Conservation (phyloP, 805 yeast genomes). For the Zygotorulaspora sp. region DNA sequence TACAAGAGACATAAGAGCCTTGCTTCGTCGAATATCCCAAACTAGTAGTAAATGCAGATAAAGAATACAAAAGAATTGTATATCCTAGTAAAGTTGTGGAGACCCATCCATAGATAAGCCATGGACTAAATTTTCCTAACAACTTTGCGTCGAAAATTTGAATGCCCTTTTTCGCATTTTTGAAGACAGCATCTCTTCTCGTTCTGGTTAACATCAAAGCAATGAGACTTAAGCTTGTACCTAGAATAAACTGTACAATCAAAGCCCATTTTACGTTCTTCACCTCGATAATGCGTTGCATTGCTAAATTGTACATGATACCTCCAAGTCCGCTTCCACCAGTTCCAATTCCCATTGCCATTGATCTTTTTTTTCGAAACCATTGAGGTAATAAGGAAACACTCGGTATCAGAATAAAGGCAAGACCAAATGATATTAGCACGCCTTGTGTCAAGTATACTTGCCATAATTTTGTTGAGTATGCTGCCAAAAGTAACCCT, state of each 20-base stretch:
- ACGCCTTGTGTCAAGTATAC: slow-evolving; percentile 54
- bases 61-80: slow-evolving; percentile 52
- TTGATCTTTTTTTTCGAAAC: slow-evolving; percentile 47
- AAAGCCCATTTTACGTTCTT: slow-evolving; percentile 36
- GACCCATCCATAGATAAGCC: slow-evolving; percentile 40
- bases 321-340: slow-evolving; percentile 45
- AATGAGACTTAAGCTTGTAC: slow-evolving; percentile 34
- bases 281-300: slow-evolving; percentile 34
- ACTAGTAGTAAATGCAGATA: slow-evolving; percentile 56
- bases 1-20: slow-evolving; percentile 55
- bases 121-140: slow-evolving; percentile 40
- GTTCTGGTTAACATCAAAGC: slow-evolving; percentile 34
- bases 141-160: slow-evolving; percentile 42
- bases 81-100: slow-evolving; percentile 55
- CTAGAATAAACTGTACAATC: slow-evolving; percentile 37
- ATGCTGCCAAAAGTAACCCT: slow-evolving; percentile 50
- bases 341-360: slow-evolving; percentile 39
- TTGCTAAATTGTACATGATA: slow-evolving; percentile 38
- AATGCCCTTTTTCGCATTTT: slow-evolving; percentile 18
- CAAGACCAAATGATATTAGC: slow-evolving; percentile 49
- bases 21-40: slow-evolving; percentile 52
- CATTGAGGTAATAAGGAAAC: slow-evolving; percentile 51
- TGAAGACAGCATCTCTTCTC: slow-evolving; percentile 29
- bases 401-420: slow-evolving; percentile 45
- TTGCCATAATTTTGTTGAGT: slow-evolving; percentile 50